Conservation (phyloP, 768 basidiomycete genomes). For the Phlebiopsis flavidoalba region DNA sequence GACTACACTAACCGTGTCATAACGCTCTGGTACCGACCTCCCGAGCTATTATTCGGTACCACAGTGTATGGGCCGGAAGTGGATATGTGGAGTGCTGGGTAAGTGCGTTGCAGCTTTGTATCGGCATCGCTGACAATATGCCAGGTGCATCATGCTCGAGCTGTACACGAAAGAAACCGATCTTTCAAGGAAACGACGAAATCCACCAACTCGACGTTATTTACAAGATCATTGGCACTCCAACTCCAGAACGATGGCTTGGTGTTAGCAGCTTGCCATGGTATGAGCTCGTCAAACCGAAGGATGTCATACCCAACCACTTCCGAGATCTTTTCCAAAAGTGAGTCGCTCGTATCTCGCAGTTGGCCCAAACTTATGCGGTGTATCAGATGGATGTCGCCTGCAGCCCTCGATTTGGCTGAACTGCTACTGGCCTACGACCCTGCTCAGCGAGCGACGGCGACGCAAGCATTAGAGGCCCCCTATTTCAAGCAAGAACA, state of each 20-base stretch:
- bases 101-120: conserved; percentile 19
- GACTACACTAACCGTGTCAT: conserved; percentile 99
- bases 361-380: background rate
- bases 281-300: conserved; percentile 98
- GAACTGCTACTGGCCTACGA: conserved; percentile 78
- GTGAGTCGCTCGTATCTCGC: conserved; percentile 34
- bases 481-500: conserved; percentile 83
- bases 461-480: conserved; percentile 72
- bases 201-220: conserved; percentile 95
- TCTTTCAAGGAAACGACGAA: conserved; percentile 98
- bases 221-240: conserved; percentile 88
- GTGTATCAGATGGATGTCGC: conserved; percentile 70
- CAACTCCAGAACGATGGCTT: conserved; percentile 78
- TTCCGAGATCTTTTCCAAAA: conserved; percentile 85
- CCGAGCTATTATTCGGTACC: conserved; percentile 90
- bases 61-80: conserved; percentile 97
- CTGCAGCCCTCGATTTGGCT: conserved; percentile 83
- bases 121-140: background rate
- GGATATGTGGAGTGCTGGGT: conserved; percentile 99
- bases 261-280: conserved; percentile 82
- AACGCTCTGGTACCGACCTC: conserved; percentile 97
- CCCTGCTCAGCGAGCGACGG: conserved; percentile 71
- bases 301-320: conserved; percentile 62
- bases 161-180: conserved; percentile 90
- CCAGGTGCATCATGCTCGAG: conserved; percentile 97